Percentiles rank a stretch among this genome's conserved stretches.
Conservation (phyloP, 208 protist genomes). For the Leishmania guyanensis region DNA sequence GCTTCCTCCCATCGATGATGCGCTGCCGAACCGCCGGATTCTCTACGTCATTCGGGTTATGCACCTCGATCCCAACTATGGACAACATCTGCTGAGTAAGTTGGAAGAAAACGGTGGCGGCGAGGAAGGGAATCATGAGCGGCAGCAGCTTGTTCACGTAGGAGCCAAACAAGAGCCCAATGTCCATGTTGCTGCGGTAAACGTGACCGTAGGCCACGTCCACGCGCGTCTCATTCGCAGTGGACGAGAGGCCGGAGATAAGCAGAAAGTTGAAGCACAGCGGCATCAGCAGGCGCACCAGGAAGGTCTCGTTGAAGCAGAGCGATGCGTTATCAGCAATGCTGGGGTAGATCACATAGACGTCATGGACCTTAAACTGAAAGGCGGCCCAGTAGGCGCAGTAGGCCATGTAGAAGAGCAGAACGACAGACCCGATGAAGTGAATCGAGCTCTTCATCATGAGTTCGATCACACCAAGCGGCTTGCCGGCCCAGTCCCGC, state of each 20-base stretch:
- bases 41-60: slow-evolving; percentile 78
- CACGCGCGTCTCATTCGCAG: slow-evolving; percentile 31
- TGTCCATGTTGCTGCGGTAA: slow-evolving; percentile 90
- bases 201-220: slow-evolving; percentile 90
- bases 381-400: slow-evolving; percentile 91
- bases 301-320: slow-evolving; percentile 90
- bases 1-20: slow-evolving; percentile 75
- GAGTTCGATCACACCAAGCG: slow-evolving; percentile 76
- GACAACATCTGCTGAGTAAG: slow-evolving; percentile 64
- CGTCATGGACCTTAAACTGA: slow-evolving; percentile 90
- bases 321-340: slow-evolving; percentile 89
- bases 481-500: slow-evolving; percentile 42
- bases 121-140: slow-evolving; percentile 87
- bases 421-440: slow-evolving; percentile 77
- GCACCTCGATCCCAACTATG: slow-evolving; percentile 77
- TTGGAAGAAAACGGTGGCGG: slow-evolving; percentile 69
- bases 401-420: slow-evolving; percentile 93
- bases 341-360: slow-evolving; percentile 87
- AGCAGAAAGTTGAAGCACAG: slow-evolving; percentile 92
- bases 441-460: slow-evolving; percentile 74
- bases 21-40: slow-evolving; percentile 72
- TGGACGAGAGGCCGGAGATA: slow-evolving; percentile 66
- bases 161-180: slow-evolving; percentile 71
- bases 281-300: slow-evolving; percentile 90
- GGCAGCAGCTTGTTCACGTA: slow-evolving; percentile 87